Base-by-base conservation (phyloP, 768 basidiomycete species). In the Phanerochaete carnosa region DNA sequence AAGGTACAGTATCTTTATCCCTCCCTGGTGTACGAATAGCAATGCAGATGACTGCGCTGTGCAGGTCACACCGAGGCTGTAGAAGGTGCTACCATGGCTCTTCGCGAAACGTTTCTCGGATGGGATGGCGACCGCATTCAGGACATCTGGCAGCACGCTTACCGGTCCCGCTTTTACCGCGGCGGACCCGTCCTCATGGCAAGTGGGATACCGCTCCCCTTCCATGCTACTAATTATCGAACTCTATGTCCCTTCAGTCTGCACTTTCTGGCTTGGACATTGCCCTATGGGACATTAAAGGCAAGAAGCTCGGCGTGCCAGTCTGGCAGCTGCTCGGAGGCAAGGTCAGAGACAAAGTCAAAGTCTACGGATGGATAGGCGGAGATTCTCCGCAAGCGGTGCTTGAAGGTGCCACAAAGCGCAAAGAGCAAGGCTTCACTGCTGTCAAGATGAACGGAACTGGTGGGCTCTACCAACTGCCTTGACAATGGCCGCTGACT, bases 211-310 rank as follows among this genome's bases (percentile, higher is more conserved):
- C n/a, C n/a, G n/a, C 15, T 12, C 15, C 8, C 16, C 55, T 11
- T 45, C 4, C 39, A 43, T 4, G 11, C 4, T 43, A 43, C 39
- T 35, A 25, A 13, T 13, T 26, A 22, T 22, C 33, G 22, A 33
- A 29, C n/a, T 28, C 7, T 22, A 37, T 45, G 43, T 37, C 32
- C 8, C 32, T 47, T 1, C 59, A 83, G 80, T 83, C 80, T 29
- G 83, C 80, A 9, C 70, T 83, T 11, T 81, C 83, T 1, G 85
- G 86, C 0, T 70, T 89, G 30, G 86, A 89, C 70, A 89, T 90
- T 60, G 86, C 87, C 0, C 74, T 90, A 0, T 82, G 89, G 89
- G 89, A 90, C 66, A 87, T 90, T 73, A 89, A 89, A 64, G 89
- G 89, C n/a, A 89, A 88, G 73, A 85, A 83, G 33, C 79, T 89